Evolutionary conservation across 805 yeast species (phyloP).

Genomic region (Starmerella apicola): DNA sequence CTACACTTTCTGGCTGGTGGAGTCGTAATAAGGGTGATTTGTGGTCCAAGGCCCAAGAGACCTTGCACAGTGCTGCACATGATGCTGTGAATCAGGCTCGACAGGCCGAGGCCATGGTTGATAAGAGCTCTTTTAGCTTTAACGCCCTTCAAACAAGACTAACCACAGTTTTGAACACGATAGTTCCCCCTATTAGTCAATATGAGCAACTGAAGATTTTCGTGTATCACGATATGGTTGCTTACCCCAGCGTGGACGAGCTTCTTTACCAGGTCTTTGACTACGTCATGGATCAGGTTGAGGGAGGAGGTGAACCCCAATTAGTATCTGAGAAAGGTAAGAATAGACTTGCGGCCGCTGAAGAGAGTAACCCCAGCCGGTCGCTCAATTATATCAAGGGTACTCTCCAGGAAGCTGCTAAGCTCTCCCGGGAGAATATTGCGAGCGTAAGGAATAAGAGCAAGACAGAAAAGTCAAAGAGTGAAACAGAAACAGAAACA

Average conservation of each 20-base stretch:
- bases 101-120: constrained; percentile 31
- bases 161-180: constrained; percentile 30
- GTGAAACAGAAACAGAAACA: constrained; percentile 7
- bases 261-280: constrained; percentile 40
- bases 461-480: constrained; percentile 13
- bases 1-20: constrained; percentile 30
- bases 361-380: constrained; percentile 28
- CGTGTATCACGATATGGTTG: constrained; percentile 36
- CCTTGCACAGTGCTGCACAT: constrained; percentile 17
- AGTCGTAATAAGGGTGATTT: constrained; percentile 28
- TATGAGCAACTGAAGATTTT: constrained; percentile 35
- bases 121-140: constrained; percentile 20
- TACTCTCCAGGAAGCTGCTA: constrained; percentile 69
- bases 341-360: constrained; percentile 29
- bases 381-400: constrained; percentile 66
- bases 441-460: constrained; percentile 44
- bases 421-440: constrained; percentile 75
- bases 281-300: constrained; percentile 54
- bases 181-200: constrained; percentile 34
- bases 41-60: constrained; percentile 29
- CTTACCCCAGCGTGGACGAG: constrained; percentile 36
- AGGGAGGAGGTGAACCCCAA: constrained; percentile 49
- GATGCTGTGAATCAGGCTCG: constrained; percentile 29
- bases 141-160: constrained; percentile 26
- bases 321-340: constrained; percentile 39